A percentile compares a stretch with the other conserved stretches of the same genome.
These are phyloP conservation scores for Ormosia semicastrata DNA, from an alignment of 306 rosid species.

Conservation along the genomic window DNA sequence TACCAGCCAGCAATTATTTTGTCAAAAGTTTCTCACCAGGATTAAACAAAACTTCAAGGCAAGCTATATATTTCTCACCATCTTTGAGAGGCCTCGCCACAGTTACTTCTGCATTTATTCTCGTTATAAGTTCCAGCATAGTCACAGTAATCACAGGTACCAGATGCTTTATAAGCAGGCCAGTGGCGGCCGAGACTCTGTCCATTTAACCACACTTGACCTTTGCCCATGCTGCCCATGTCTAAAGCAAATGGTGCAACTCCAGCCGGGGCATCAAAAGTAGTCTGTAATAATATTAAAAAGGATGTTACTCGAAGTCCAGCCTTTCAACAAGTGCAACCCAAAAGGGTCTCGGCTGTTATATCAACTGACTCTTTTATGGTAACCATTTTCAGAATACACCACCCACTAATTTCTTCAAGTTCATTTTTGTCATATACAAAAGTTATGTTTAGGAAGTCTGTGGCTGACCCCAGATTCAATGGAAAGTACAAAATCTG, in stretches of 20 bases:
- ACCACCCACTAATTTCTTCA: not conserved
- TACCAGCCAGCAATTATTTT: conserved; percentile 27
- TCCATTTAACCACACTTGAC: conserved; percentile 93
- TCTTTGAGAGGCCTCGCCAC: conserved; percentile 96
- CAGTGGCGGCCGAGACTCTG: conserved; percentile 84
- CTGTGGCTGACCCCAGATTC: not conserved
- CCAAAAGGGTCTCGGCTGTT: not conserved
- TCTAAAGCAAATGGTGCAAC: conserved; percentile 81
- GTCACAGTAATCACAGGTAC: conserved; percentile 66
- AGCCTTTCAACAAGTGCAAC: not conserved
- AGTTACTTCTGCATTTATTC: conserved; percentile 78
- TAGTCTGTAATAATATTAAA: conserved; percentile 59
- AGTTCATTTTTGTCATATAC: not conserved
- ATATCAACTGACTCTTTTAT: not conserved
- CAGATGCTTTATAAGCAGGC: conserved; percentile 93
- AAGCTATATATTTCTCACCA: conserved; percentile 55
- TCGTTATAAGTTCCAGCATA: conserved; percentile 79
- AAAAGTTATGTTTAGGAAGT: not conserved
- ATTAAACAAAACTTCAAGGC: not conserved
- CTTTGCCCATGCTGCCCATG: conserved; percentile 95
- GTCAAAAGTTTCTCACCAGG: not conserved
- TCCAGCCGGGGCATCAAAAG: conserved; percentile 83
- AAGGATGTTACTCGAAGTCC: not conserved
- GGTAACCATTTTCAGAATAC: not conserved
- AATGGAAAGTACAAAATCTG: not conserved